Evolutionary conservation across 164 flowering plant species (phyloP).

Genomic region (Dillenia suffruticosa): DNA sequence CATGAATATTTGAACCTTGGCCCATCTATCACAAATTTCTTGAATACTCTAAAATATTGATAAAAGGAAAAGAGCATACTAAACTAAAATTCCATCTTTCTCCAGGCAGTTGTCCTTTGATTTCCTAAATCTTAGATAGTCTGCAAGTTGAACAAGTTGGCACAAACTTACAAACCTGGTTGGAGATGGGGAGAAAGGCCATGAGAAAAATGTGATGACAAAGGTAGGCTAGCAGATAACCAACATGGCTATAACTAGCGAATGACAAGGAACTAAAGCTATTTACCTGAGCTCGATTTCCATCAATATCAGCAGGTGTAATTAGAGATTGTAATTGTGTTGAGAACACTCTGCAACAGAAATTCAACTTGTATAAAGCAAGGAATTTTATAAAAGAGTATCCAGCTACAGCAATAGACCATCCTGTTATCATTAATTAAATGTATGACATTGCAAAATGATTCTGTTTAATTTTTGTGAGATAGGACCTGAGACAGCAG

Average conservation of each 20-base stretch:
- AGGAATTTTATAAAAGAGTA: background rate
- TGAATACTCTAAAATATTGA: no score
- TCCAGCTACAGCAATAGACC: background rate
- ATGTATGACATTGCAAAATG: background rate
- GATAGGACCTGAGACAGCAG: background rate
- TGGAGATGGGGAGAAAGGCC: no score
- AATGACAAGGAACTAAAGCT: background rate
- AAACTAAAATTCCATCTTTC: no score
- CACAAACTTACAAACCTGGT: no score
- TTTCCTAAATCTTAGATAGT: no score
- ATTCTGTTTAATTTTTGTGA: background rate
- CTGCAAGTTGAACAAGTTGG: no score
- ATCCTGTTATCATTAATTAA: background rate
- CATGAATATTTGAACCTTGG: no score
- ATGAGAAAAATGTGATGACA: no score
- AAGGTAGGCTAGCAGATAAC: no score
- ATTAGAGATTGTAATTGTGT: slow-evolving; percentile 42
- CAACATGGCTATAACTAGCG: background rate
- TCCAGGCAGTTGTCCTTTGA: no score
- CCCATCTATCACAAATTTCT: no score
- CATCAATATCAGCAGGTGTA: slow-evolving; percentile 38
- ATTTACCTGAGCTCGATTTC: slow-evolving; percentile 41
- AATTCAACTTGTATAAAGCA: slow-evolving; percentile 5
- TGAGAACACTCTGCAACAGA: slow-evolving; percentile 56
- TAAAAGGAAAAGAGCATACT: no score